phyloP scores from a whole-genome alignment of 2,329 filamentous ascomycete species.

The Penicillium sp. region DNA sequence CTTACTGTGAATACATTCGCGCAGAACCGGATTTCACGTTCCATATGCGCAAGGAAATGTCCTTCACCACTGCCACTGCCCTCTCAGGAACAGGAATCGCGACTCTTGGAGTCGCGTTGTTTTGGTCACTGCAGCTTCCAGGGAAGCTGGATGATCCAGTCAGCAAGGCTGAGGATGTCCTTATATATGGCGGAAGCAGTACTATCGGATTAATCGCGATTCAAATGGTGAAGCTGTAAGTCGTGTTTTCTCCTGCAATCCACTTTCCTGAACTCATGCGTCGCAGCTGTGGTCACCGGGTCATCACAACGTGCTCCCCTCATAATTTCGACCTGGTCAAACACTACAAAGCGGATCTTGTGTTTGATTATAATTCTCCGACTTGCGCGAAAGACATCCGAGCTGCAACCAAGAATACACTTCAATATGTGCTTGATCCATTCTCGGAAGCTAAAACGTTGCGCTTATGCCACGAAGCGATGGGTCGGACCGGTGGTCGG shows the following conservation, averaged over 20 bases:
- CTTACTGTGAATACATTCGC: constrained; percentile 23
- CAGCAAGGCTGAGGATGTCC: constrained; percentile 12
- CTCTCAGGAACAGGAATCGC: constrained; percentile 23
- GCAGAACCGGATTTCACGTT: constrained; percentile 17
- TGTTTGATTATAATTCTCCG: constrained; percentile 39
- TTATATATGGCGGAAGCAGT: constrained; percentile 24
- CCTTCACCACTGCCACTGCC: constrained; percentile 7
- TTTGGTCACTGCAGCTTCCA: constrained; percentile 24
- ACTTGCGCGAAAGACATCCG: constrained; percentile 33
- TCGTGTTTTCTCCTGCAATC: neutral
- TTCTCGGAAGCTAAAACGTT: constrained; percentile 22
- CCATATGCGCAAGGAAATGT: constrained; percentile 13
- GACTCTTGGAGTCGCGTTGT: constrained; percentile 24
- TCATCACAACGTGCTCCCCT: constrained; percentile 38
- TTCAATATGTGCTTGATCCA: constrained; percentile 23
- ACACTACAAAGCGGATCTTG: constrained; percentile 35
- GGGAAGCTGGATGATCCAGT: constrained; percentile 13
- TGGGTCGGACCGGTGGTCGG: constrained; percentile 22
- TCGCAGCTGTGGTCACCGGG: constrained; percentile 27
- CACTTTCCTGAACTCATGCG: neutral
- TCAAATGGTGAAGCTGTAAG: constrained; percentile 25
- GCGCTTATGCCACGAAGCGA: constrained; percentile 19
- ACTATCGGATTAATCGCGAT: constrained; percentile 23
- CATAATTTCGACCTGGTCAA: constrained; percentile 35
- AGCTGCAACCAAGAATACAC: constrained; percentile 34